Conservation (phyloP, 176 grass and related monocot species). For the Carex myosuroides region DNA sequence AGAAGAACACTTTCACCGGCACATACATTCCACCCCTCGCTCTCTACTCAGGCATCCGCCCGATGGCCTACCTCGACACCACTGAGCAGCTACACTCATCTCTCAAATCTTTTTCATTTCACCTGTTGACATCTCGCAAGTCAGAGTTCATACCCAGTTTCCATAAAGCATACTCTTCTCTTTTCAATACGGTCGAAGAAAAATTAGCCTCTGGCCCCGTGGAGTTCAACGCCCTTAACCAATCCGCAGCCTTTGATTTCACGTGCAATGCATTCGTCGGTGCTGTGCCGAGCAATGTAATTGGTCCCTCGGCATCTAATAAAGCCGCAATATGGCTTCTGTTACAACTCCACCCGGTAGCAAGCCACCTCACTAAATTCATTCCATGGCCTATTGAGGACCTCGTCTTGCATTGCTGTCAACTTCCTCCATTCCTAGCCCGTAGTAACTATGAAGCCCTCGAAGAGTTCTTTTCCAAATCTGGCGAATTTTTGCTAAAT, state of each 20-base stretch:
- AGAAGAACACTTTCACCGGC: conserved; percentile 25
- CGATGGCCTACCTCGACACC: conserved; percentile 30
- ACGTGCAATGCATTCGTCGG: not conserved
- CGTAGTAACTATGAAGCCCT: conserved; percentile 21
- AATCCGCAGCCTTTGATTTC: conserved; percentile 33
- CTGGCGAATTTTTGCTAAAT: not conserved
- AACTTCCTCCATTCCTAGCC: conserved; percentile 13
- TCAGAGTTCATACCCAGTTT: conserved; percentile 22
- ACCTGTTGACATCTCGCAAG: conserved; percentile 26
- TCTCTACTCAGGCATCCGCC: conserved; percentile 27
- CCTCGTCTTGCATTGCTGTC: conserved; percentile 28
- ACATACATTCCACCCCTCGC: conserved; percentile 30
- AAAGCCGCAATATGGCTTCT: conserved; percentile 22
- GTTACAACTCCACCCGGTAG: conserved; percentile 12
- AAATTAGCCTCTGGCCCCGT: conserved; percentile 12
- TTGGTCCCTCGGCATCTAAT: not conserved
- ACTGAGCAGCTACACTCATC: conserved; percentile 25
- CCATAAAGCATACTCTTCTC: conserved; percentile 7
- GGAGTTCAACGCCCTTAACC: conserved; percentile 29
- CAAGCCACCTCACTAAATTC: not conserved
- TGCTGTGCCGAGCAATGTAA: not conserved
- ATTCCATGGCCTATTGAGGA: conserved; percentile 29
- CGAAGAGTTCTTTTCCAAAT: conserved; percentile 17
- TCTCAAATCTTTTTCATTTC: conserved; percentile 29
- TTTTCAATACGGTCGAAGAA: conserved; percentile 28